Conservation (phyloP, 768 basidiomycete genomes). For the Lactarius indigo region DNA sequence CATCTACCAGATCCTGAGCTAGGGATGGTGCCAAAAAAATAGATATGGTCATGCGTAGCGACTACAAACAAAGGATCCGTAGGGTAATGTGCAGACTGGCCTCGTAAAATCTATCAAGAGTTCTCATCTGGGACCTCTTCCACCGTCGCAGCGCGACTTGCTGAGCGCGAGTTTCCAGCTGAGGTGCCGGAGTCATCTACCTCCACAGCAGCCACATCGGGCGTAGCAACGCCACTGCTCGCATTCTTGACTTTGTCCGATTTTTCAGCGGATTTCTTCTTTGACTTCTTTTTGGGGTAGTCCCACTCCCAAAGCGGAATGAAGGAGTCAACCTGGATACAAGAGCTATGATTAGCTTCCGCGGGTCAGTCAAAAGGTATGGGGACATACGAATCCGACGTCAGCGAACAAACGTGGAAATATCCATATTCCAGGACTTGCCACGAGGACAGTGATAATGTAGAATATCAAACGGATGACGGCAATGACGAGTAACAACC, state of each 20-base stretch:
- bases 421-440: conserved; percentile 95
- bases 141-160: conserved; percentile 32
- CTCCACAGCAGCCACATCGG: conserved; percentile 41
- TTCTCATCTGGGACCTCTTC: conserved; percentile 35
- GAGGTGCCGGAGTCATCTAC: conserved; percentile 37
- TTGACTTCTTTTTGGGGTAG: conserved; percentile 61
- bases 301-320: conserved; percentile 98
- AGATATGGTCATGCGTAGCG: conserved; percentile 18
- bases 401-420: conserved; percentile 98
- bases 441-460: conserved; percentile 82
- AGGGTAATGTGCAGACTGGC: background rate
- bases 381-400: conserved; percentile 86
- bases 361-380: background rate
- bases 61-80: conserved; percentile 9
- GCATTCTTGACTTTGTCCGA: conserved; percentile 43
- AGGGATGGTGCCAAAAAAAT: conserved; percentile 18
- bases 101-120: conserved; percentile 24
- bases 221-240: conserved; percentile 33
- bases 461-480: conserved; percentile 92
- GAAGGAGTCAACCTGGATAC: conserved; percentile 88
- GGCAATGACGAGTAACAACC: conserved; percentile 85
- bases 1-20: background rate
- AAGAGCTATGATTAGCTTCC: background rate
- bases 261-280: conserved; percentile 55
- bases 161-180: conserved; percentile 34